Percentiles rank a stretch among this genome's conserved stretches.
These are phyloP conservation scores for Paraphaeosphaeria minitans DNA, from an alignment of 2,329 filamentous ascomycete genomes.

Conservation along the genomic window DNA sequence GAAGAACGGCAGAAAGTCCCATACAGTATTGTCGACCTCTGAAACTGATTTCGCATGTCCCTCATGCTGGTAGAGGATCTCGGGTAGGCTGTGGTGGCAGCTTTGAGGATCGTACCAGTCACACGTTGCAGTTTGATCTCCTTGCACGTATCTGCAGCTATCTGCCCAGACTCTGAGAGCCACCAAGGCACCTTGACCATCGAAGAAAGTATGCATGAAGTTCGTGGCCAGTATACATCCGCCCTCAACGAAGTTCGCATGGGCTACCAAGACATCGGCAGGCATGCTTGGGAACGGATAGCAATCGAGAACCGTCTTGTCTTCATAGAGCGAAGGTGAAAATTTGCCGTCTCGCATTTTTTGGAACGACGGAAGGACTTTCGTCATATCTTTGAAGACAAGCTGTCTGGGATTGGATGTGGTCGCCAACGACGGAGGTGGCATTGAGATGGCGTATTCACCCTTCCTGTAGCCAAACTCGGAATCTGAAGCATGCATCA, in stretches of 20 bases:
- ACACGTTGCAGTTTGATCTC: constrained; percentile 24
- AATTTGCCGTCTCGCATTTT: constrained; percentile 22
- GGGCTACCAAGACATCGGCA: constrained; percentile 30
- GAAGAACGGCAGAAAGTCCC: constrained; percentile 27
- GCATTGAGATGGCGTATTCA: constrained; percentile 27
- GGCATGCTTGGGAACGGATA: constrained; percentile 24
- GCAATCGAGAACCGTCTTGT: constrained; percentile 19
- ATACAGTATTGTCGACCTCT: constrained; percentile 23
- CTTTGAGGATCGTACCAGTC: constrained; percentile 28
- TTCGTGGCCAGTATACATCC: constrained; percentile 28
- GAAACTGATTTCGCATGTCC: constrained; percentile 18
- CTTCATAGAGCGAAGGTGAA: constrained; percentile 23
- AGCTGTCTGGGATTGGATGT: constrained; percentile 15
- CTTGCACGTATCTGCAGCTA: constrained; percentile 30
- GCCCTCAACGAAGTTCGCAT: constrained; percentile 37
- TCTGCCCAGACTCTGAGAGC: constrained; percentile 32
- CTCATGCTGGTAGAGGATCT: constrained; percentile 25
- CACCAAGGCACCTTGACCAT: constrained; percentile 29
- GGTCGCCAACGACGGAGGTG: constrained; percentile 14
- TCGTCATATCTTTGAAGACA: constrained; percentile 26
- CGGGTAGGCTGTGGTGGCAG: constrained; percentile 30
- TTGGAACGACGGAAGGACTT: constrained; percentile 25
- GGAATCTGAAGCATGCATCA: constrained; percentile 38
- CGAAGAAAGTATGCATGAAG: constrained; percentile 27
- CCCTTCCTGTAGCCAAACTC: constrained; percentile 37